phyloP scores from a whole-genome alignment of 805 yeast species.

The Lachancea cidri region DNA sequence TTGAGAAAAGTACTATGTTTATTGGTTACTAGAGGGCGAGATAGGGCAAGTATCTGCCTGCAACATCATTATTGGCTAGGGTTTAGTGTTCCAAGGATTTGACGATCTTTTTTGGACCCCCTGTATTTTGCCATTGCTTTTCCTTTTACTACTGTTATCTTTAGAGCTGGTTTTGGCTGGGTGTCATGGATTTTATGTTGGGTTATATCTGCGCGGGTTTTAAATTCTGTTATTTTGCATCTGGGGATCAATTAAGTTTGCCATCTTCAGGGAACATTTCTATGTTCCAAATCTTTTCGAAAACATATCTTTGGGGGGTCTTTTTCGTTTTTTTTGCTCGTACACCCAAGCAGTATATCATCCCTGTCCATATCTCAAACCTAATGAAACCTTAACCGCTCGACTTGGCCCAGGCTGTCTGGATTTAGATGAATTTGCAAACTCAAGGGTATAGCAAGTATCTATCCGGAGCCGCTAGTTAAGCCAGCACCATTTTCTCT shows the following conservation, averaged over 20 bases:
- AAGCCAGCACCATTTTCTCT: too few relatives aligned
- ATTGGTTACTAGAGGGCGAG: background rate
- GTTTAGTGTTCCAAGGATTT: too few relatives aligned
- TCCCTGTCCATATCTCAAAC: background rate
- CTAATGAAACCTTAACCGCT: background rate
- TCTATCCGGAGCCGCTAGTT: background rate
- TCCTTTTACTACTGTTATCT: background rate
- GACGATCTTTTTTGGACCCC: background rate
- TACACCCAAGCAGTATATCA: background rate
- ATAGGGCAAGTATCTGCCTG: background rate
- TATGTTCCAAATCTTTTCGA: background rate
- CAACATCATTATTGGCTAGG: too few relatives aligned
- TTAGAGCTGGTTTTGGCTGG: background rate
- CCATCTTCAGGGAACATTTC: constrained; percentile 16
- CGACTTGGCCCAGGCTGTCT: background rate
- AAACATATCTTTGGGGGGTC: background rate
- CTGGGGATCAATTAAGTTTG: constrained; percentile 32
- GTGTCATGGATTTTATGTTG: background rate
- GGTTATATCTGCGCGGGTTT: background rate
- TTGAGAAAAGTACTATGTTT: background rate
- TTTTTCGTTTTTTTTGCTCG: too few relatives aligned
- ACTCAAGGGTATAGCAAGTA: background rate
- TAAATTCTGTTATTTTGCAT: background rate
- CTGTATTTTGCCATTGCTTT: background rate
- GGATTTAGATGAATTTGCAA: background rate